phyloP scores from a whole-genome alignment of 2,329 filamentous ascomycete genomes.

The Colletotrichum chrysophilum region DNA sequence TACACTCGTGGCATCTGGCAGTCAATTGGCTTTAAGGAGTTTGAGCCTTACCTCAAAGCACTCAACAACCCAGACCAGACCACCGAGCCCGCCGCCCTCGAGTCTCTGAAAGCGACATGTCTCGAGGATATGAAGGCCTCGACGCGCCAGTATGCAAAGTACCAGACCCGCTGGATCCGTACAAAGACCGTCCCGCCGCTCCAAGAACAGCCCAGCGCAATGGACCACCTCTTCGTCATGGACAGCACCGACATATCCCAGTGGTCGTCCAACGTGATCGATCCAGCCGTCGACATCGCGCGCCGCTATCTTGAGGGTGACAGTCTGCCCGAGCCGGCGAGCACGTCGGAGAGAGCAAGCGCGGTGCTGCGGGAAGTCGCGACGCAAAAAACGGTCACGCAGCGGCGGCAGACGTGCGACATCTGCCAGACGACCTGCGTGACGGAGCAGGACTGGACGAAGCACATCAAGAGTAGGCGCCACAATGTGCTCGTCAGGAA shows the following conservation, averaged over 20 bases:
- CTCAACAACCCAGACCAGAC: conserved; percentile 28
- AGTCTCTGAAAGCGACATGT: conserved; percentile 60
- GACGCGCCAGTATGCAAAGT: conserved; percentile 86
- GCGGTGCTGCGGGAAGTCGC: conserved; percentile 59
- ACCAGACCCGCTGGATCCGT: conserved; percentile 86
- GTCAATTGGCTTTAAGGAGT: conserved; percentile 94
- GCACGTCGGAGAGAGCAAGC: conserved; percentile 52
- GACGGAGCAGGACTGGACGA: conserved; percentile 54
- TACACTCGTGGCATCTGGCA: conserved; percentile 89
- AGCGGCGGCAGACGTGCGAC: conserved; percentile 70
- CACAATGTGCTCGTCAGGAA: conserved; percentile 39
- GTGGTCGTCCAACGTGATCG: conserved; percentile 69
- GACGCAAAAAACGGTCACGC: conserved; percentile 56
- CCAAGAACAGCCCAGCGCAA: conserved; percentile 53
- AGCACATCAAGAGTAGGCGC: conserved; percentile 40
- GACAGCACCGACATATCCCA: conserved; percentile 74
- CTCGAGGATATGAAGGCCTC: conserved; percentile 81
- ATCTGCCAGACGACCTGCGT: conserved; percentile 70
- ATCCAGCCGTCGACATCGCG: conserved; percentile 68
- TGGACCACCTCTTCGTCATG: conserved; percentile 74
- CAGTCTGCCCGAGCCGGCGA: conserved; percentile 54
- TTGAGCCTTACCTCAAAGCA: conserved; percentile 72
- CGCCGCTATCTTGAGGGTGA: conserved; percentile 65
- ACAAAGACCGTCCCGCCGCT: conserved; percentile 79
- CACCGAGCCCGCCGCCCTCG: conserved; percentile 44